These are phyloP conservation scores for Monosporascus ibericus DNA, from an alignment of 2,329 filamentous ascomycete genomes.

Conservation along the genomic window DNA sequence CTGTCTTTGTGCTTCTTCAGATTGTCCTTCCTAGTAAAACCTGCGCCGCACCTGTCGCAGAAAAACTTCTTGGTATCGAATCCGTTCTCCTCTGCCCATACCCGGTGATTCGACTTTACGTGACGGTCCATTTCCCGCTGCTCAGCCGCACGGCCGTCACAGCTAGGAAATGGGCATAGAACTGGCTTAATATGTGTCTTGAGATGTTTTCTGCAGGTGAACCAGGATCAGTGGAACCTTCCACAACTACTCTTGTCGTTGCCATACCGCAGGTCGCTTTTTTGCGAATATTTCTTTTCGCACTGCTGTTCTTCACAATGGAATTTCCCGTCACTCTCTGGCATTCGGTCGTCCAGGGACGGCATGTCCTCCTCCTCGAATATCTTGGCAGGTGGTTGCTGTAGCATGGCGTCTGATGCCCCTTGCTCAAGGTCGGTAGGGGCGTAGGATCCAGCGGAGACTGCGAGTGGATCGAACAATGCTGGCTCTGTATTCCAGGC, in stretches of 20 bases:
- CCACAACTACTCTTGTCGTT: background rate
- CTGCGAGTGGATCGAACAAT: background rate
- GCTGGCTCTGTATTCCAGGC: background rate
- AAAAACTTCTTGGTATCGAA: background rate
- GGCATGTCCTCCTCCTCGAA: background rate
- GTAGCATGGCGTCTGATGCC: background rate
- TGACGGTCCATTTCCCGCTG: background rate
- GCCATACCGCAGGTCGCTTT: background rate
- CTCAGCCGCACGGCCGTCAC: background rate
- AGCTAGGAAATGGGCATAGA: background rate
- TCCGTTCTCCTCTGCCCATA: background rate
- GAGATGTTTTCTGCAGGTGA: background rate
- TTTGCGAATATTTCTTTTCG: background rate
- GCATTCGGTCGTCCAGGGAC: background rate
- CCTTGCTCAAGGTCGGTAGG: background rate
- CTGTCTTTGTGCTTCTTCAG: background rate
- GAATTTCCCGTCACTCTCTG: background rate
- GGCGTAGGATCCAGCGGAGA: background rate
- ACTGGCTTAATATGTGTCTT: background rate
- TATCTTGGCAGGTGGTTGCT: accelerated
- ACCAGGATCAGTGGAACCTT: background rate
- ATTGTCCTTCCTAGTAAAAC: background rate
- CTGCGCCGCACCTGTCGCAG: background rate
- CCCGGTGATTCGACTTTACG: background rate
- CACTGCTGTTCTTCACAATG: background rate